phyloP scores from a whole-genome alignment of 2,329 filamentous ascomycete genomes.

The Trichoderma lentiforme region DNA sequence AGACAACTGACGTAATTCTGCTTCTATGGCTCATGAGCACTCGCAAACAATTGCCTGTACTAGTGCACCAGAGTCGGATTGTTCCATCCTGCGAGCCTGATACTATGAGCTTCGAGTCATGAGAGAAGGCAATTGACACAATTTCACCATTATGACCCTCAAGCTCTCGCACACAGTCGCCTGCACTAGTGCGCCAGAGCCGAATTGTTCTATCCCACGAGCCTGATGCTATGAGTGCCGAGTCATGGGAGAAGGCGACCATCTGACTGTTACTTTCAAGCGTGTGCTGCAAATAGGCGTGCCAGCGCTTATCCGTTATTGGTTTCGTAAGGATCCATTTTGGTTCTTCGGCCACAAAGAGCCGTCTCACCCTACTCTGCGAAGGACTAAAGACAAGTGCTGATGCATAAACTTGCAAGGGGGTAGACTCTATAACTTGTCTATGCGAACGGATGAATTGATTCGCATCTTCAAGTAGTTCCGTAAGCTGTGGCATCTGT shows the following conservation, averaged over 20 bases:
- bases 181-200: not conserved
- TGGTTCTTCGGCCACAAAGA: not conserved
- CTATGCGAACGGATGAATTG: not conserved
- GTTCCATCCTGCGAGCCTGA: accelerated
- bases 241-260: not conserved
- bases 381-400: not conserved
- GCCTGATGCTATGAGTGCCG: not conserved
- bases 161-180: not conserved
- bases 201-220: accelerated
- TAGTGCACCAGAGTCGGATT: not conserved
- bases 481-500: not conserved
- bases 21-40: not conserved
- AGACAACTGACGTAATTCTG: not conserved
- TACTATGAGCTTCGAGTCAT: not conserved
- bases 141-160: accelerated
- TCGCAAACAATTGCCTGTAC: not conserved
- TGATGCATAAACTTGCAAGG: not conserved
- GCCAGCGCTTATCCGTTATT: not conserved
- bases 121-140: not conserved
- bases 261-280: accelerated
- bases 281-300: not conserved
- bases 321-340: not conserved
- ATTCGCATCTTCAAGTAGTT: not conserved
- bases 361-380: not conserved
- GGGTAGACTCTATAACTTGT: not conserved